Conservation (phyloP, 441 rosid genomes). For the Pelargonium cotyledonis region DNA sequence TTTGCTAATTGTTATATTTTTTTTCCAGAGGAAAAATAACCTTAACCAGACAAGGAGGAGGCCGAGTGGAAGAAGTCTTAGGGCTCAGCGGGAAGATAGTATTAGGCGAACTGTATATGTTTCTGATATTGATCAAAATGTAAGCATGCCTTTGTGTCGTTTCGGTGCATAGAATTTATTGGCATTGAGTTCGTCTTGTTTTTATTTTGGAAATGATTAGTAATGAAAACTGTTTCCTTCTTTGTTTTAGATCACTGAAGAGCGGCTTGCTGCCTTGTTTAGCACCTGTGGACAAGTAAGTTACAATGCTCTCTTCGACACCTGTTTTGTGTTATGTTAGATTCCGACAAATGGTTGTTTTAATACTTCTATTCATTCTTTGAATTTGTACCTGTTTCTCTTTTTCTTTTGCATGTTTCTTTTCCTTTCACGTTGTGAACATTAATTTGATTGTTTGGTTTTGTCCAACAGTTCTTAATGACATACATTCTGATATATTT, state of each 20-base stretch:
- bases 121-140: slow-evolving; percentile 67
- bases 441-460: not conserved
- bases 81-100: slow-evolving; percentile 62
- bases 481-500: not conserved
- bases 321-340: not conserved
- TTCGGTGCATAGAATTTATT: slow-evolving; percentile 7
- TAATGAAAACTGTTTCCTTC: not conserved
- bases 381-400: too few species aligned
- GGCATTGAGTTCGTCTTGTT: not conserved
- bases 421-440: too few species aligned
- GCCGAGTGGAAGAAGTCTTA: slow-evolving; percentile 44
- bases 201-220: not conserved
- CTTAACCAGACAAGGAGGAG: slow-evolving; percentile 46
- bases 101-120: slow-evolving; percentile 64
- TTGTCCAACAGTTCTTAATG: not conserved
- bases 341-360: too few species aligned
- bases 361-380: too few species aligned
- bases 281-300: slow-evolving; percentile 64
- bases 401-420: too few species aligned
- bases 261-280: slow-evolving; percentile 58
- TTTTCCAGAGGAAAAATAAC: slow-evolving; percentile 44
- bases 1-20: too few species aligned
- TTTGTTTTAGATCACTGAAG: slow-evolving; percentile 54
- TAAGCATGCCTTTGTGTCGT: slow-evolving; percentile 26
- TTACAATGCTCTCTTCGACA: slow-evolving; percentile 1